phyloP scores from a whole-genome alignment of 2,329 filamentous ascomycete genomes.

The Microdochium trichocladiopsis region DNA sequence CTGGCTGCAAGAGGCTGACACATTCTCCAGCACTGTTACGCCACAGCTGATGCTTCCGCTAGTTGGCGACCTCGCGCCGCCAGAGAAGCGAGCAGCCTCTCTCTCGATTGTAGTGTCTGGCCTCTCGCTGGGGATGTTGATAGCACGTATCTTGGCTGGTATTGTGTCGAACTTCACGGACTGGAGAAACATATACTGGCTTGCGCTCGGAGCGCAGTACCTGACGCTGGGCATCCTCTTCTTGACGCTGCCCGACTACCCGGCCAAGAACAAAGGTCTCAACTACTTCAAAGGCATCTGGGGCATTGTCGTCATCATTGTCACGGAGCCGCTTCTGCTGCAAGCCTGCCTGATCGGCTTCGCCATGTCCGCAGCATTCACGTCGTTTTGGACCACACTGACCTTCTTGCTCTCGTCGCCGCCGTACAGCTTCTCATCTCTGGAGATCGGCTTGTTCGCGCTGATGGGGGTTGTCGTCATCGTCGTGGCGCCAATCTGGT shows the following conservation, averaged over 20 bases:
- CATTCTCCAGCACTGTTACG: slow-evolving; percentile 19
- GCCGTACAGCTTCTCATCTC: slow-evolving; percentile 61
- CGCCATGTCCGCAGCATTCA: slow-evolving; percentile 48
- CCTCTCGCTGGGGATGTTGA: slow-evolving; percentile 56
- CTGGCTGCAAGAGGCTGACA: slow-evolving; percentile 1
- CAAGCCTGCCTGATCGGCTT: slow-evolving; percentile 44
- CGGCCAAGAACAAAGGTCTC: slow-evolving; percentile 52
- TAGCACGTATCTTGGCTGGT: slow-evolving; percentile 63
- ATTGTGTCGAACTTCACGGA: slow-evolving; percentile 57
- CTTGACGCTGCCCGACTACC: slow-evolving; percentile 65
- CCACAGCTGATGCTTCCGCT: slow-evolving; percentile 60
- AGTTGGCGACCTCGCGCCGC: slow-evolving; percentile 60
- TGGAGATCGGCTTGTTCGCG: slow-evolving; percentile 71
- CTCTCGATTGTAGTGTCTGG: slow-evolving; percentile 61
- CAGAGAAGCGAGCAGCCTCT: slow-evolving; percentile 51
- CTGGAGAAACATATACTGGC: slow-evolving; percentile 64
- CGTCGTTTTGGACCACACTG: slow-evolving; percentile 63
- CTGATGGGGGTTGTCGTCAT: slow-evolving; percentile 70
- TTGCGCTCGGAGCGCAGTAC: slow-evolving; percentile 58
- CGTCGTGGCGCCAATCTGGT: slow-evolving; percentile 60
- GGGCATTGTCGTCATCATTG: slow-evolving; percentile 51
- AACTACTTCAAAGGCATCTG: slow-evolving; percentile 54
- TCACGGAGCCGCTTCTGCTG: slow-evolving; percentile 51
- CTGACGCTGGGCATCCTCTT: slow-evolving; percentile 54
- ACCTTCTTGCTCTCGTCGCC: slow-evolving; percentile 69